Base-by-base conservation (phyloP, 225 moss, liverwort and hornwort species). In the Marchantia polymorpha region DNA sequence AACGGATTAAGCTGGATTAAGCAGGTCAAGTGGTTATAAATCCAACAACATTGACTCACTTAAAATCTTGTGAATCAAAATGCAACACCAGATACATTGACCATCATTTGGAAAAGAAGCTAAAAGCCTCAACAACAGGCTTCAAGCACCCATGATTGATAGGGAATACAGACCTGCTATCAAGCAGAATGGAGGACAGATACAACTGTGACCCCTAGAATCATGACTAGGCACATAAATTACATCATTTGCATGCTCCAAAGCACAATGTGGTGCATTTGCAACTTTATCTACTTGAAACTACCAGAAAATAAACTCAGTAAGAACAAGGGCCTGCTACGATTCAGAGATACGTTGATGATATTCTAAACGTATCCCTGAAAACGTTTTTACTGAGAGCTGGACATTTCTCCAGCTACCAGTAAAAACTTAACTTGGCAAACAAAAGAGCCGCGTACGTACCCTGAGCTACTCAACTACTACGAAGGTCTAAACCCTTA, bases 101-200 rank as follows among this genome's bases (percentile, higher is more conserved):
- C 39, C 39, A 39, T 39, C 39, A 2, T 39, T 39, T 5, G 39
- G 10, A 22, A 22, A 65, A 65, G 5, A 0, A 68, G 13, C 39
- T 68, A 0, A 51, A 23, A 72, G 9, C 27, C 52, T 53, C 52
- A 27, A 52, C 1, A 26, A 52, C 73, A 73, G 50, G 4, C 25
- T 52, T 52, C 51, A 52, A 48, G 48, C 69, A 17, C 49, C 0
- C 48, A 19, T 6, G 47, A 70, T 47, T 70, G 11, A 68, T 25
- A 52, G 25, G 52, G 26, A 26, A 12, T 52, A 22, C 25, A 73
- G 73, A 53, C n/a, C 52, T 52, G 50, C 52, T 52, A 25, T 73
- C 73, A 52, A 22, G 52, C 48, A 49, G 52, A 73, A 73, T 16
- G 73, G 23, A 73, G 73, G 52, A 53, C 26, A 53, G 73, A n/a